Percentiles rank a stretch among this genome's conserved stretches.
Evolutionary conservation across 139 green algal species (phyloP).

Genomic region (Tetradesmus obliquus): DNA sequence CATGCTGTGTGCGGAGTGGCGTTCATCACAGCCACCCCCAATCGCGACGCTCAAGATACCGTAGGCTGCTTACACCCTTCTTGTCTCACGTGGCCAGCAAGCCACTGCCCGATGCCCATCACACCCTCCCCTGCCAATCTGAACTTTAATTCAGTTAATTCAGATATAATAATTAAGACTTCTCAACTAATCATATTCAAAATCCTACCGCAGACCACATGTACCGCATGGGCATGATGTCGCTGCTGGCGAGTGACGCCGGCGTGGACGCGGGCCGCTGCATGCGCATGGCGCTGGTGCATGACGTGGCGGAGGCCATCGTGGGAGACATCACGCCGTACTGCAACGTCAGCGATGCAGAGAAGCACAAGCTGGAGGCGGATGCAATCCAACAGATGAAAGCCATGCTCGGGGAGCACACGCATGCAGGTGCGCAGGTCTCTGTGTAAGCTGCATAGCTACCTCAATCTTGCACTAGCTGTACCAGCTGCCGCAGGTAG

Average conservation of each 20-base stretch:
- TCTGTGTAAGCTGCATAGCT: background rate
- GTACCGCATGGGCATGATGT: slow-evolving; percentile 96
- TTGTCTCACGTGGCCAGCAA: no score
- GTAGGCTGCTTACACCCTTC: no score
- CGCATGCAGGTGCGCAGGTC: slow-evolving; percentile 49
- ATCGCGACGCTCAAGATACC: no score
- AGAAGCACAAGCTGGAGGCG: slow-evolving; percentile 84
- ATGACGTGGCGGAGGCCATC: slow-evolving; percentile 95
- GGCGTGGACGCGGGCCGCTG: slow-evolving; percentile 54
- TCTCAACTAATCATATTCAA: background rate
- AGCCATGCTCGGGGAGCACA: slow-evolving; percentile 73
- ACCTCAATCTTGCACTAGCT: background rate
- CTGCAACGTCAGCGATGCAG: slow-evolving; percentile 77
- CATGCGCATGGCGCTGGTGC: slow-evolving; percentile 92
- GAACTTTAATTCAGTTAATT: no score
- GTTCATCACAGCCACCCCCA: no score
- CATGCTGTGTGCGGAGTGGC: no score
- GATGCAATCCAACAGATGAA: slow-evolving; percentile 82
- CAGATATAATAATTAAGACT: no score
- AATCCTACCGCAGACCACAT: slow-evolving; percentile 82
- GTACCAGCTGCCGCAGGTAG: background rate
- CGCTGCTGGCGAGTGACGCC: slow-evolving; percentile 70
- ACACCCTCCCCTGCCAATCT: no score
- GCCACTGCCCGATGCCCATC: no score
- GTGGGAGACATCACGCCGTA: slow-evolving; percentile 96